Conservation (phyloP, 345 rosid genomes). For the Toxicodendron radicans region DNA sequence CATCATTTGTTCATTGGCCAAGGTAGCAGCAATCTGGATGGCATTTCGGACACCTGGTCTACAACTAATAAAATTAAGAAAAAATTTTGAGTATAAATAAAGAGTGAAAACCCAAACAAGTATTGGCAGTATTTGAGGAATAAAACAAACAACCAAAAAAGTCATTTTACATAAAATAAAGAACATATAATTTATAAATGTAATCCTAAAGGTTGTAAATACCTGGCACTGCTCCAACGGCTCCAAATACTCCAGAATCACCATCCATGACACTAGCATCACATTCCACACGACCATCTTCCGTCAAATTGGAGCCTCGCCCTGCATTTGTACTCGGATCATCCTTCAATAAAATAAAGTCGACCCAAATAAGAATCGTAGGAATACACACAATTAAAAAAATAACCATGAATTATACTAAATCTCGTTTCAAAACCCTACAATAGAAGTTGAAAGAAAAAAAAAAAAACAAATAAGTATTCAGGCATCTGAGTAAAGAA, state of each 20-base stretch:
- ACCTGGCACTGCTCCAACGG: conserved; percentile 97
- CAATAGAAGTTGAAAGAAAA: neutral
- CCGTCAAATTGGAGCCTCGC: conserved; percentile 91
- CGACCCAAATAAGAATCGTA: neutral
- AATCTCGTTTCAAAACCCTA: neutral
- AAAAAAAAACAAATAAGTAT: neutral
- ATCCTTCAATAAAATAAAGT: conserved; percentile 43
- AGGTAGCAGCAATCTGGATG: conserved; percentile 73
- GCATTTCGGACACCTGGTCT: conserved; percentile 94
- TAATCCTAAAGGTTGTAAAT: neutral
- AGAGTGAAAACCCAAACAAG: neutral
- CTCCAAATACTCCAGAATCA: conserved; percentile 80
- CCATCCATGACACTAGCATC: conserved; percentile 98
- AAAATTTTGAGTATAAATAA: conserved; percentile 7
- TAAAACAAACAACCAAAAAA: neutral
- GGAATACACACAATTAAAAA: neutral
- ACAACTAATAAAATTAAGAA: conserved; percentile 34
- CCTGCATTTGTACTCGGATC: conserved; percentile 95
- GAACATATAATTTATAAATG: neutral
- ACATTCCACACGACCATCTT: conserved; percentile 88
- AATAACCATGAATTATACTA: neutral
- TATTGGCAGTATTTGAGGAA: neutral
- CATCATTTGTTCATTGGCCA: conserved; percentile 75
- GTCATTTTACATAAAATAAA: neutral
- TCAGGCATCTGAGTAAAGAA: neutral